Evolutionary conservation across 331 rosid genomes (phyloP).

Genomic region (Phaseolus coccineus): DNA sequence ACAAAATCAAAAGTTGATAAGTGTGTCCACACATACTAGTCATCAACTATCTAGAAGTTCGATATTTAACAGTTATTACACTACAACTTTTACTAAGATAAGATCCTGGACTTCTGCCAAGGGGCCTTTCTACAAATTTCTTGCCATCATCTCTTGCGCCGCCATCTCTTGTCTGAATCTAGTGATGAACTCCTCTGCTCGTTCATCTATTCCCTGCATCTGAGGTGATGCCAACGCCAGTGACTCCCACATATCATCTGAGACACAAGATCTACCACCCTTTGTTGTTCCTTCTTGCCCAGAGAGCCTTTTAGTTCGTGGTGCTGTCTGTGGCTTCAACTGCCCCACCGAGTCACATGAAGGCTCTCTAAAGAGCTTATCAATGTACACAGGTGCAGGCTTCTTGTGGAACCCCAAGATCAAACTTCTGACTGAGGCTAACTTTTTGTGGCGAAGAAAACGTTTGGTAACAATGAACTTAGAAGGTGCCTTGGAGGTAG

Average conservation of each 20-base stretch:
- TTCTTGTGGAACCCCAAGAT: slow-evolving; percentile 39
- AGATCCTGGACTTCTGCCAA: neutral
- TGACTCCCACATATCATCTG: slow-evolving; percentile 75
- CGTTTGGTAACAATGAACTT: slow-evolving; percentile 42
- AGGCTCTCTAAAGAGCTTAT: slow-evolving; percentile 69
- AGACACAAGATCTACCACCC: slow-evolving; percentile 16
- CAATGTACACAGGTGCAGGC: slow-evolving; percentile 60
- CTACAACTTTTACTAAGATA: neutral
- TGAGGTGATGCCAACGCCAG: slow-evolving; percentile 64
- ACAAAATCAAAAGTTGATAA: neutral
- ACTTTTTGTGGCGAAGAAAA: slow-evolving; percentile 39
- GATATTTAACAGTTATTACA: neutral
- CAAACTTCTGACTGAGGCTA: slow-evolving; percentile 8
- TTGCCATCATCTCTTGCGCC: slow-evolving; percentile 64
- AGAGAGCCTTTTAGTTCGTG: neutral
- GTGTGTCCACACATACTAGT: neutral
- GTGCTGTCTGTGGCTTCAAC: slow-evolving; percentile 32
- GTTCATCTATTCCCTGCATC: slow-evolving; percentile 64
- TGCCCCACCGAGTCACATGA: slow-evolving; percentile 35
- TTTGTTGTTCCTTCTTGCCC: slow-evolving; percentile 30
- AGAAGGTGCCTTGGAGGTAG: slow-evolving; percentile 36
- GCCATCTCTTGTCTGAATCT: slow-evolving; percentile 63
- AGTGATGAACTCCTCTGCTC: slow-evolving; percentile 75
- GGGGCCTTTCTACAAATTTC: slow-evolving; percentile 30
- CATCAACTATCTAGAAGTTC: neutral